Evolutionary conservation across 2,329 filamentous ascomycete genomes (phyloP), one percentile per base, ranked within the genome.

Genomic region (Epichloe festucae): DNA sequence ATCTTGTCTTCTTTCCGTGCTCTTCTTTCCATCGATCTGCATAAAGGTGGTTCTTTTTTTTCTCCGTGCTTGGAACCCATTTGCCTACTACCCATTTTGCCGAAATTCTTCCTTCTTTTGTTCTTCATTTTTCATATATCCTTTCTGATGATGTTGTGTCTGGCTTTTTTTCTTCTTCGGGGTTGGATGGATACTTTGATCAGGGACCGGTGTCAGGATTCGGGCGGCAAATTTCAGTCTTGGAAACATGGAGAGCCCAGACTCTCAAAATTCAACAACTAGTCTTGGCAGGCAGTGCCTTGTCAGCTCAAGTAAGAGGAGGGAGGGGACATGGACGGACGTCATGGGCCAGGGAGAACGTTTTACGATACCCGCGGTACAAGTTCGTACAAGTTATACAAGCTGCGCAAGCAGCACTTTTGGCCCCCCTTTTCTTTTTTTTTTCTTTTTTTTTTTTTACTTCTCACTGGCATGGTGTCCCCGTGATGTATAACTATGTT

Each of bases 361-460:
- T 1, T 46, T 48, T 15, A 17, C 17, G 46, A 48, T 48, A 48
- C 46, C n/a, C 34, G 46, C 17, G 8, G 36, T 40, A 14, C 34
- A 23, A 14, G 45, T 38, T 41, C 1, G 17, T 38, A 38, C 27
- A 47, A 36, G 27, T 31, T 17, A 36, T 23, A 40, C 34, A 23
- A 40, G 46, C 45, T 36, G 45, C n/a, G 19, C 27, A 36, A 36
- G 53, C 48, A 39, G 49, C 47, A 31, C 44, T 48, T 50, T 48
- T 50, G 17, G 42, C 17, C 17, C 17, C 17, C 17, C 45, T 46
- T 38, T 46, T 48, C 46, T 51, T 56, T 57, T 51, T 55, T 56
- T 53, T 51, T 56, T 58, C 51, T 52, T 54, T 48, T 53, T 51
- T 56, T 58, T 52, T 52, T 54, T 46, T 48, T 1, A 1, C 17